phyloP scores from a whole-genome alignment of 2,329 filamentous ascomycete species.

The Epichloe elymi region DNA sequence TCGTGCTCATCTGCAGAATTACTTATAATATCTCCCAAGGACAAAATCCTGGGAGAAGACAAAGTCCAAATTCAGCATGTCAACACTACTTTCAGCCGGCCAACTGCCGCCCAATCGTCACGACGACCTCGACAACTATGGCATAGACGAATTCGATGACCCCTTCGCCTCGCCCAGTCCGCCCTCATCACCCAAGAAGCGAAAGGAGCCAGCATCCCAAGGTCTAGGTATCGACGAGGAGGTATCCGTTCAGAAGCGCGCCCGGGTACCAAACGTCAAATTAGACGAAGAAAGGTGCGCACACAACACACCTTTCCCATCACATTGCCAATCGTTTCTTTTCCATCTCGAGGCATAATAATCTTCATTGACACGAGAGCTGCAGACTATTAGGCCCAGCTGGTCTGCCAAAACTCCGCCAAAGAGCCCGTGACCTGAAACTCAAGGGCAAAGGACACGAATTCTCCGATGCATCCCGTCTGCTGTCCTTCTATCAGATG shows the following conservation, averaged over 20 bases:
- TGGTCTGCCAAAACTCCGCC: conserved; percentile 72
- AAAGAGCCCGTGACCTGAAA: conserved; percentile 55
- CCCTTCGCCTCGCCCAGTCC: conserved; percentile 35
- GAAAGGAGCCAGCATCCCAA: conserved; percentile 31
- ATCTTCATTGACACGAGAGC: neutral
- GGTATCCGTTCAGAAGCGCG: conserved; percentile 66
- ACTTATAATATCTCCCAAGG: too few species aligned
- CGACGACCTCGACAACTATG: conserved; percentile 66
- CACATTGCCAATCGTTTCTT: neutral
- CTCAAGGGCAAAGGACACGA: conserved; percentile 94
- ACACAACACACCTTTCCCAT: neutral
- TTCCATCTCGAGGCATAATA: neutral
- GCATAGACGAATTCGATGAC: conserved; percentile 42
- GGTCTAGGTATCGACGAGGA: conserved; percentile 75
- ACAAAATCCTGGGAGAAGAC: too few species aligned
- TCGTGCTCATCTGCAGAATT: too few species aligned
- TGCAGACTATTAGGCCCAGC: conserved; percentile 63
- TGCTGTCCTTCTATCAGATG: conserved; percentile 84
- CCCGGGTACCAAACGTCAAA: conserved; percentile 61
- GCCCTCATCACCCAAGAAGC: conserved; percentile 30
- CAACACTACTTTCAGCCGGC: conserved; percentile 11
- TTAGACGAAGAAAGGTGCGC: conserved; percentile 65
- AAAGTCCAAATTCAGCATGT: conserved; percentile 8
- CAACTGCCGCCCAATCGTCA: conserved; percentile 16
- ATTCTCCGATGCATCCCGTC: conserved; percentile 71